These are phyloP conservation scores for Waltergamsia citrina DNA, from an alignment of 2,329 filamentous ascomycete genomes.

Conservation along the genomic window DNA sequence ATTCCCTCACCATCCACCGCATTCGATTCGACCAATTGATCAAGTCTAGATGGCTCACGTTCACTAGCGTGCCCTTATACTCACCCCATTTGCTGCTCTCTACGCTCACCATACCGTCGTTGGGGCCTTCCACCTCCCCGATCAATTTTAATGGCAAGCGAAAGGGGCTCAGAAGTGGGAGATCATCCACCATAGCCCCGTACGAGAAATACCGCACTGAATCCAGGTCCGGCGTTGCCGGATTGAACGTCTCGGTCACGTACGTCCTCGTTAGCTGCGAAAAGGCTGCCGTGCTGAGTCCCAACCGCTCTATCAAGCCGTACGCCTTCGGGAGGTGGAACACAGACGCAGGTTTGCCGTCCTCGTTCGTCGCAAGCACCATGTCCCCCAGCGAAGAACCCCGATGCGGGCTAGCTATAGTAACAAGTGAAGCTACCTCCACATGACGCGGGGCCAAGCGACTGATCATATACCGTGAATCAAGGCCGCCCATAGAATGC, in stretches of 20 bases:
- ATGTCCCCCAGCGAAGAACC: constrained; percentile 48
- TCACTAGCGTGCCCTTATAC: constrained; percentile 54
- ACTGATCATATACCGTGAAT: constrained; percentile 57
- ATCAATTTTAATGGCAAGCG: constrained; percentile 42
- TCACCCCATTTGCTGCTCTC: constrained; percentile 51
- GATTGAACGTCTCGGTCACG: constrained; percentile 51
- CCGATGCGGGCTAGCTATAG: constrained; percentile 45
- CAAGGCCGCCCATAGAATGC: constrained; percentile 60
- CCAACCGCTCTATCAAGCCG: constrained; percentile 35
- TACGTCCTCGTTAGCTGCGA: constrained; percentile 49
- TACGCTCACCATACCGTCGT: constrained; percentile 61
- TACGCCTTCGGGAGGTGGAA: constrained; percentile 48
- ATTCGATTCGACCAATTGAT: constrained; percentile 61
- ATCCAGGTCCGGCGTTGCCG: constrained; percentile 40
- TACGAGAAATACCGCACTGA: constrained; percentile 53
- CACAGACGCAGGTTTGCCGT: constrained; percentile 27
- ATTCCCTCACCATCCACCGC: constrained; percentile 41
- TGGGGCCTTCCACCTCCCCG: constrained; percentile 42
- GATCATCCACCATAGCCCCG: constrained; percentile 36
- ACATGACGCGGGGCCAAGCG: constrained; percentile 36
- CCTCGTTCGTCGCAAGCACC: constrained; percentile 30
- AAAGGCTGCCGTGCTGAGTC: constrained; percentile 51
- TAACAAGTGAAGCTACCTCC: constrained; percentile 40
- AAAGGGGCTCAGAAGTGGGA: constrained; percentile 57
- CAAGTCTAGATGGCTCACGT: constrained; percentile 53